Evolutionary conservation across 768 basidiomycete genomes (phyloP).

Genomic region (Tephrocybe sp.): DNA sequence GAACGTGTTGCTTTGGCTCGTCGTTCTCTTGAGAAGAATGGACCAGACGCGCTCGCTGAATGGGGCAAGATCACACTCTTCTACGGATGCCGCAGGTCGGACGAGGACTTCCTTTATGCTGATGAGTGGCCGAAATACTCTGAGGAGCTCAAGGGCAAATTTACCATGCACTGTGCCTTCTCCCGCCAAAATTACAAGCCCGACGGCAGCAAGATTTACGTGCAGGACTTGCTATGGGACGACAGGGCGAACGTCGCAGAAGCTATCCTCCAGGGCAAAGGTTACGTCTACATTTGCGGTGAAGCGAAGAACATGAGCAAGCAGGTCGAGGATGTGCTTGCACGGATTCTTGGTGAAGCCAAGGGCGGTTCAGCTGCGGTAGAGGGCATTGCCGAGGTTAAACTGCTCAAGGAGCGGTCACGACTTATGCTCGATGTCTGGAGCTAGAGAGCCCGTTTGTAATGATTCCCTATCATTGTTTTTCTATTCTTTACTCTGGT

Average conservation of each 20-base stretch:
- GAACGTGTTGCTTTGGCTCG: constrained; percentile 96
- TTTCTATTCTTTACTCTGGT: constrained; percentile 1
- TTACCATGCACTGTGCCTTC: constrained; percentile 85
- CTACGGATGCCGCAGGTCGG: constrained; percentile 91
- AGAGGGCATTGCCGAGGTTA: constrained; percentile 89
- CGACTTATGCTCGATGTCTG: constrained; percentile 86
- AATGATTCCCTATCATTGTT: constrained; percentile 9
- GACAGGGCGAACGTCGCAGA: constrained; percentile 80
- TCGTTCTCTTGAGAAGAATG: constrained; percentile 94
- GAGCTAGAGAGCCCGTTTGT: constrained; percentile 49
- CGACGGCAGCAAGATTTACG: constrained; percentile 95
- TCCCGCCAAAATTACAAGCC: constrained; percentile 89
- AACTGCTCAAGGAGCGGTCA: constrained; percentile 92
- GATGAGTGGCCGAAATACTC: constrained; percentile 93
- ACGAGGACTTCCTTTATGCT: constrained; percentile 90
- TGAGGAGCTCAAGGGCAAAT: constrained; percentile 88
- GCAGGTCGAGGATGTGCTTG: constrained; percentile 88
- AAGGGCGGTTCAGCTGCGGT: constrained; percentile 88
- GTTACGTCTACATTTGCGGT: constrained; percentile 96
- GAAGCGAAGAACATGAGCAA: constrained; percentile 97
- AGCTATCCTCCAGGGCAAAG: constrained; percentile 90
- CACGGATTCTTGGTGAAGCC: constrained; percentile 83
- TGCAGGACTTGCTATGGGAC: constrained; percentile 96
- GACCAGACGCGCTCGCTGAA: constrained; percentile 86
- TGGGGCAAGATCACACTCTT: constrained; percentile 96